phyloP scores from a whole-genome alignment of 2,329 filamentous ascomycete genomes.

The Fusarium sp. region DNA sequence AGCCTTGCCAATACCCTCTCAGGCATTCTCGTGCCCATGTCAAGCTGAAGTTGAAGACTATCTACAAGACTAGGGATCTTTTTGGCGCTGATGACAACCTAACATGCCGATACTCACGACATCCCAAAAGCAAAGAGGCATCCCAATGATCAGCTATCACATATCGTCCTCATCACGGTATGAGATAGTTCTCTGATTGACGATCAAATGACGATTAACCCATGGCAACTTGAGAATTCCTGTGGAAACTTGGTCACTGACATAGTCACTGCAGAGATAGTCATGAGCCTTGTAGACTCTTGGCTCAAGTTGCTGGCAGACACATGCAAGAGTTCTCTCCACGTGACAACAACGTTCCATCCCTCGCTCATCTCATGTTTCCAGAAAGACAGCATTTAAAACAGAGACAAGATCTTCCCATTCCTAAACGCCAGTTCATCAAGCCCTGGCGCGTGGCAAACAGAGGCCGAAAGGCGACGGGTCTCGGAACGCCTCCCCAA shows the following conservation, averaged over 20 bases:
- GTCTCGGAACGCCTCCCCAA: slow-evolving; percentile 1
- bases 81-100: slow-evolving; percentile 5
- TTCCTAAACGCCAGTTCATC: slow-evolving; percentile 18
- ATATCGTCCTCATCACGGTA: background rate
- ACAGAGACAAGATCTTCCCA: slow-evolving; percentile 32
- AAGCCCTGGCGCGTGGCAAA: slow-evolving; percentile 28
- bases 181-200: background rate
- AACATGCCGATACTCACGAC: background rate
- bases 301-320: background rate
- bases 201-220: background rate
- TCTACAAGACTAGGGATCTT: background rate
- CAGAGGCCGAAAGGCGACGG: slow-evolving; percentile 19
- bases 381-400: slow-evolving; percentile 20
- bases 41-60: slow-evolving; percentile 17
- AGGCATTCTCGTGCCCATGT: slow-evolving; percentile 12
- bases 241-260: background rate
- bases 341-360: slow-evolving; percentile 25
- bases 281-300: background rate
- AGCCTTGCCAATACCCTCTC: background rate
- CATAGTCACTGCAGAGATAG: slow-evolving; percentile 6
- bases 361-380: slow-evolving; percentile 11
- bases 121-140: background rate
- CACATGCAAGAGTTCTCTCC: background rate
- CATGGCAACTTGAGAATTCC: slow-evolving; percentile 7
- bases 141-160: background rate